Conservation (phyloP, 371 early-diverging fungal species). For the Mucor ambiguus region DNA sequence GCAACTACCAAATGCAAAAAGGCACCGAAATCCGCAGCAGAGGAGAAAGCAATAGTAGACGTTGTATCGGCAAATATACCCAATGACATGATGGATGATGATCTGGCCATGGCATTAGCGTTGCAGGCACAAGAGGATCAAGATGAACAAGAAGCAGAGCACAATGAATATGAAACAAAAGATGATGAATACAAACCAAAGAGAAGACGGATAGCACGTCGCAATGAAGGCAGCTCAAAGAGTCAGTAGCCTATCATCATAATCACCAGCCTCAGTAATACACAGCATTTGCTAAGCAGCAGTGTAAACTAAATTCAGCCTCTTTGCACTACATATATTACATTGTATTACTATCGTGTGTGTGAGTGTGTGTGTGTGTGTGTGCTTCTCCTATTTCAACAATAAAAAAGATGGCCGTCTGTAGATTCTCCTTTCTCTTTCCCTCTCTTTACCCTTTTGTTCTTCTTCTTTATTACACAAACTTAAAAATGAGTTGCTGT, state of each 20-base stretch:
- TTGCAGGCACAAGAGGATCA: constrained; percentile 34
- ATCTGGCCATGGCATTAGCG: constrained; percentile 28
- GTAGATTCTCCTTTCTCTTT: constrained; percentile 3
- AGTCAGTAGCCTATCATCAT: background rate
- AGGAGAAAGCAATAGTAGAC: background rate
- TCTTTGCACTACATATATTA: background rate
- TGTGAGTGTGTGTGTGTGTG: background rate
- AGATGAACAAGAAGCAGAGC: constrained; percentile 7
- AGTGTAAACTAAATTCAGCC: background rate
- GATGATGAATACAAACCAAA: constrained; percentile 18
- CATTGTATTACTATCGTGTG: background rate
- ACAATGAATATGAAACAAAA: constrained; percentile 9
- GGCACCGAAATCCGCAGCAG: constrained; percentile 4
- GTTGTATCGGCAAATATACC: background rate
- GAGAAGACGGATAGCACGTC: constrained; percentile 14
- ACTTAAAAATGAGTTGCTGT: constrained; percentile 23
- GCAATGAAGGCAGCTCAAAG: background rate
- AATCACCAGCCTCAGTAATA: constrained; percentile 7
- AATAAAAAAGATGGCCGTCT: background rate
- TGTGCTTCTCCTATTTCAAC: constrained; percentile 2
- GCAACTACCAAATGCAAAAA: constrained; percentile 3
- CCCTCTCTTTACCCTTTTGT: background rate
- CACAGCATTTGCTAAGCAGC: constrained; percentile 1
- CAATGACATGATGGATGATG: constrained; percentile 11
- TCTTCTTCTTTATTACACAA: background rate